Base-by-base conservation (phyloP, 2,329 filamentous ascomycete species). In the Didymella pinodella region DNA sequence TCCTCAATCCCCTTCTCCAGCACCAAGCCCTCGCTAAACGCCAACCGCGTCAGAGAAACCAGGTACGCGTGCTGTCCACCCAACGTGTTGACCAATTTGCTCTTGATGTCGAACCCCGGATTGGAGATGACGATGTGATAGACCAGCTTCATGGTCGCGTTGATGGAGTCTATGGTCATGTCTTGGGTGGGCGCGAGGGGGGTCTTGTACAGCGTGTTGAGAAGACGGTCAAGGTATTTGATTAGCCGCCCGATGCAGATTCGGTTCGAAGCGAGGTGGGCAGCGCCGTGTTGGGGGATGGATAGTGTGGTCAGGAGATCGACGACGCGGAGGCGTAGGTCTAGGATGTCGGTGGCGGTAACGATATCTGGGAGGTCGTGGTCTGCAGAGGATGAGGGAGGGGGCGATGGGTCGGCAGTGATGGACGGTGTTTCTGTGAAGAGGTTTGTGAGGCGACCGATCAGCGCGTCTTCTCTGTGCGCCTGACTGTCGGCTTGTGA, bases 21-120 rank as follows among this genome's bases (percentile, higher is more conserved):
- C 11, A 95, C 85, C 8, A 91, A 77, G 29, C 92, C 90, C 61
- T 96, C 92, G 6, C 87, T 89, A 74, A 97, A 97, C 0, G 91
- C 92, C n/a, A 98, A 79, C 41, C 94, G 81, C 0, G 92, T 93
- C 44, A 99, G 80, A 2, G 88, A 87, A 10, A 97, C 85, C 1
- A 96, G 81, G 69, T 96, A 94, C 51, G 93, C 92, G 70, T 97
- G 92, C 50, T 87, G 86, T 0, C 89, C 91, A 3, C 92, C 91
- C 5, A 86, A 83, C 0, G 91, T 85, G 8, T 85, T 84, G 0
- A 84, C 83, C 5, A 97, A 81, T 74, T 94, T 96, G 48, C 85
- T 83, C 48, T 87, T 84, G 62, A 96, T 86, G 65, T 94, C 77
- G 66, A 89, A 82, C 20, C 84, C 79, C 5, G 90, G 84, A 71